phyloP scores from a whole-genome alignment of 768 basidiomycete genomes.

The Mrakia hoshinonis region DNA sequence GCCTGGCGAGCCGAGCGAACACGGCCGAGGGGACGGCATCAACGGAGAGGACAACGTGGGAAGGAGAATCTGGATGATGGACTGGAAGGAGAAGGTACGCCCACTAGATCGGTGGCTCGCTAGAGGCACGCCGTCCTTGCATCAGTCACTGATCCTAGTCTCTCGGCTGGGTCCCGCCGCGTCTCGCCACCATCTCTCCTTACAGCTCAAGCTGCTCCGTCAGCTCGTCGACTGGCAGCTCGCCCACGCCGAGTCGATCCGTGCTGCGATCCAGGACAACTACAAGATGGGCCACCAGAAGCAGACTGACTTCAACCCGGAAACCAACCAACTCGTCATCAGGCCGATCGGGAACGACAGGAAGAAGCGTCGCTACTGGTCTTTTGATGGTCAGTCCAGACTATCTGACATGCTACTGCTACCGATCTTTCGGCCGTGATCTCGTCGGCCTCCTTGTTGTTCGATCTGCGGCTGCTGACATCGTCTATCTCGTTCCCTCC shows the following conservation, averaged over 20 bases:
- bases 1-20: constrained; percentile 9
- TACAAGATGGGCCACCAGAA: constrained; percentile 75
- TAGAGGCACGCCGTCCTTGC: background rate
- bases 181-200: constrained; percentile 29
- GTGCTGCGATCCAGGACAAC: constrained; percentile 69
- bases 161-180: background rate
- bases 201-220: constrained; percentile 69
- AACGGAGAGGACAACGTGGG: constrained; percentile 9
- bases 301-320: constrained; percentile 44
- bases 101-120: background rate
- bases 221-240: constrained; percentile 80
- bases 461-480: constrained; percentile 32
- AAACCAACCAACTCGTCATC: constrained; percentile 51
- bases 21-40: background rate
- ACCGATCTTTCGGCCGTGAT: too few species aligned
- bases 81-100: constrained; percentile 23
- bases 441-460: too few species aligned
- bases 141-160: background rate
- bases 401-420: too few species aligned
- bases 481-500: constrained; percentile 33
- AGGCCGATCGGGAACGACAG: constrained; percentile 68
- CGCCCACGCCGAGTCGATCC: constrained; percentile 58
- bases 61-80: constrained; percentile 15
- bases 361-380: constrained; percentile 71
- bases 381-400: constrained; percentile 84